Conservation (phyloP, 2,329 filamentous ascomycete species). For the Aspergillus novofumigatus region DNA sequence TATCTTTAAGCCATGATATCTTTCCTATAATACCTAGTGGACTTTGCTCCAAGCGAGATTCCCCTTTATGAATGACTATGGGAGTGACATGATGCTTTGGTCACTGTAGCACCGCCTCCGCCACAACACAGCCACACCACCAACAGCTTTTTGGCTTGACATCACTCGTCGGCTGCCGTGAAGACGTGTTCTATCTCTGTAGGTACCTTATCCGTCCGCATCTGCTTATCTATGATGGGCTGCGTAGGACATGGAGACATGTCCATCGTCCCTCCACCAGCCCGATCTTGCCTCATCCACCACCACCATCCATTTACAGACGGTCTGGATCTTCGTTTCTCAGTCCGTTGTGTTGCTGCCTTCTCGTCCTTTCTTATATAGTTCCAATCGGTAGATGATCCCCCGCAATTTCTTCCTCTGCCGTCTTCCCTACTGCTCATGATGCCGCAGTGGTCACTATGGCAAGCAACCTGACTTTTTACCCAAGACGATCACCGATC, state of each 20-base stretch:
- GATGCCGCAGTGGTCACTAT: constrained; percentile 27
- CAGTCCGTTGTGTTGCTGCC: background rate
- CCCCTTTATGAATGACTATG: background rate
- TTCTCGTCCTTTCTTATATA: background rate
- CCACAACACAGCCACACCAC: background rate
- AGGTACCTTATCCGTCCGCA: background rate
- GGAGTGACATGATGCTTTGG: too few species aligned
- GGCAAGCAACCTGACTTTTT: constrained; percentile 19
- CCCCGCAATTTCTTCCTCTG: background rate
- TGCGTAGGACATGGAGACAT: background rate
- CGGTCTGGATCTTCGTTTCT: background rate
- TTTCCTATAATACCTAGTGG: too few species aligned
- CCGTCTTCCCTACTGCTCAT: constrained; percentile 13
- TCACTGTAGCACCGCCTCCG: background rate
- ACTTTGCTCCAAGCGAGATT: too few species aligned
- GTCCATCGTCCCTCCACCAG: background rate
- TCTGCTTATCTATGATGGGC: background rate
- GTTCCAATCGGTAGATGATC: background rate
- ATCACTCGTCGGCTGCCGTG: background rate
- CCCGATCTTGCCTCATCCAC: background rate
- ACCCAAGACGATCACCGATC: constrained; percentile 17
- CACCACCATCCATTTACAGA: background rate
- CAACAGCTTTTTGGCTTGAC: background rate
- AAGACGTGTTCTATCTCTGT: too few species aligned
- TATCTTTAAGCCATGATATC: too few species aligned